Evolutionary conservation across 1,139 yeast genomes (phyloP).

Genomic region (Blastobotrys petasosporus): DNA sequence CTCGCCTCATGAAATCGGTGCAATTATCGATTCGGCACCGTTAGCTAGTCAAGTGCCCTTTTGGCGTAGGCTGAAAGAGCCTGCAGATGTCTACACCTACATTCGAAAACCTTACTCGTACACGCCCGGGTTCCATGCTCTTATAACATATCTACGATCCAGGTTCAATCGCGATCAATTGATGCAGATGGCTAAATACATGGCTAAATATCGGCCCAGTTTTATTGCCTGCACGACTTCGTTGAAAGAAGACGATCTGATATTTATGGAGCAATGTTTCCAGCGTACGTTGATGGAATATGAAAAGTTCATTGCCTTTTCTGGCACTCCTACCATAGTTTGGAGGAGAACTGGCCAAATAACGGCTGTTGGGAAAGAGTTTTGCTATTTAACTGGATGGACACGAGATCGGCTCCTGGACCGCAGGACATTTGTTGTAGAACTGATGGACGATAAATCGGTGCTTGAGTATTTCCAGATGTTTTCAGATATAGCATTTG

Average conservation of each 20-base stretch:
- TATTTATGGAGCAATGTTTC: slow-evolving; percentile 94
- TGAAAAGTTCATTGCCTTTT: slow-evolving; percentile 71
- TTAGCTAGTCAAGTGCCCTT: slow-evolving; percentile 11
- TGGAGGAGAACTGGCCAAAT: slow-evolving; percentile 97
- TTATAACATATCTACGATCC: slow-evolving; percentile 64
- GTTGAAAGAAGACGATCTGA: slow-evolving; percentile 80
- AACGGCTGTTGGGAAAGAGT: slow-evolving; percentile 90
- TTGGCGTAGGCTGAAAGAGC: slow-evolving; percentile 37
- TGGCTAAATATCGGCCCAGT: slow-evolving; percentile 86
- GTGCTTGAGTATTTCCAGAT: slow-evolving; percentile 84
- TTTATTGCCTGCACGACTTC: slow-evolving; percentile 90
- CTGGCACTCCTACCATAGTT: slow-evolving; percentile 91
- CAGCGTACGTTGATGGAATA: slow-evolving; percentile 87
- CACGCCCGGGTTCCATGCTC: slow-evolving; percentile 83
- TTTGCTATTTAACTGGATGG: slow-evolving; percentile 90
- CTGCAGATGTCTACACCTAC: slow-evolving; percentile 28
- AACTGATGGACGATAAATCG: slow-evolving; percentile 79
- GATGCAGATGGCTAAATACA: slow-evolving; percentile 77
- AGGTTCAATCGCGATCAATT: slow-evolving; percentile 67
- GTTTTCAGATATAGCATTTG: slow-evolving; percentile 81
- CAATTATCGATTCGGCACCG: slow-evolving; percentile 14
- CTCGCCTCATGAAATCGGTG: slow-evolving; percentile 1
- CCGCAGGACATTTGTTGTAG: slow-evolving; percentile 59
- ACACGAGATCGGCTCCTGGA: slow-evolving; percentile 55
- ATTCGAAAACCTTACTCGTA: slow-evolving; percentile 64